These are phyloP conservation scores for Microglena sp. DNA, from an alignment of 139 green algal genomes.

Conservation along the genomic window DNA sequence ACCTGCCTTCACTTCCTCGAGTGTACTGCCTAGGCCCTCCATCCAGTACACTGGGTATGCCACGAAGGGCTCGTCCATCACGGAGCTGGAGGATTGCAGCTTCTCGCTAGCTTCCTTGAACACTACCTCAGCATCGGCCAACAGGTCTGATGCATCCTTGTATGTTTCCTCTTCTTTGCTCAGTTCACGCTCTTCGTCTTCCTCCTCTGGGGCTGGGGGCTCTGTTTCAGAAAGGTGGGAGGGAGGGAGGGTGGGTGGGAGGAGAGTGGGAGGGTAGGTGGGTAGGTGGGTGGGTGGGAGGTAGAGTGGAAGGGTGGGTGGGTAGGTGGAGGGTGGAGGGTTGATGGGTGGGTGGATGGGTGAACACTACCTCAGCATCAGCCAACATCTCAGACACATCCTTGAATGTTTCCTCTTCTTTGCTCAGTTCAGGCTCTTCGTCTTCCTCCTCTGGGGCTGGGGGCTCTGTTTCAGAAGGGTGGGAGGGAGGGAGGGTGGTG, in stretches of 20 bases:
- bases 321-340: too few species aligned
- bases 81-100: background rate
- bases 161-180: conserved; percentile 17
- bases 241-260: too few species aligned
- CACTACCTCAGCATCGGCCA: background rate
- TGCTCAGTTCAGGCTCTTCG: conserved; percentile 15
- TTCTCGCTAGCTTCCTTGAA: background rate
- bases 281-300: too few species aligned
- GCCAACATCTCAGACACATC: background rate
- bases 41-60: conserved; percentile 37
- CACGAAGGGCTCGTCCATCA: conserved; percentile 10
- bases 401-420: conserved; percentile 13
- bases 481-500: too few species aligned
- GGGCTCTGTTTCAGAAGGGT: too few species aligned
- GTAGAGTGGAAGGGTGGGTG: too few species aligned
- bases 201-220: background rate
- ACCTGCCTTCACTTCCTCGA: conserved; percentile 10
- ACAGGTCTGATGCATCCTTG: background rate
- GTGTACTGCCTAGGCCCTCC: conserved; percentile 15
- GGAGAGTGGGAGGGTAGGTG: too few species aligned
- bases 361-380: background rate
- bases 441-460: background rate
- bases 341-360: too few species aligned
- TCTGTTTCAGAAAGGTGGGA: too few species aligned
- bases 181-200: conserved; percentile 14